Conservation (phyloP, 2,329 filamentous ascomycete species). For the Cytospora piceicola region DNA sequence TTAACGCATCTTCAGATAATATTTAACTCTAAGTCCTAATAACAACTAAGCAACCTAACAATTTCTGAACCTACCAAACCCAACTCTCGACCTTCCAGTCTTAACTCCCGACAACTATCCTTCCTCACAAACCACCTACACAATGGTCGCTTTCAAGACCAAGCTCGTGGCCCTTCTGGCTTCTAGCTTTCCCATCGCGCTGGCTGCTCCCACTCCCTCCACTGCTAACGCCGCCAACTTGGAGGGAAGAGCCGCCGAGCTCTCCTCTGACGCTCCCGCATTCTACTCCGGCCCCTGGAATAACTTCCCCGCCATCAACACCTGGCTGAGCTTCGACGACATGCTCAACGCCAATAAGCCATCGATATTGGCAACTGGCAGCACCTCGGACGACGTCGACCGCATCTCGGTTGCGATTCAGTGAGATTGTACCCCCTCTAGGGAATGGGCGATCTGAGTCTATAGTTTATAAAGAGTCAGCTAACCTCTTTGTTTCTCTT, state of each 20-base stretch:
- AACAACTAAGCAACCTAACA: not conserved
- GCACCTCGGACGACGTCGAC: conserved; percentile 40
- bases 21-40: not conserved
- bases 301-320: conserved; percentile 39
- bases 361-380: conserved; percentile 39
- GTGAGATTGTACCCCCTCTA: conserved; percentile 25
- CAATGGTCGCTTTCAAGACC: not conserved
- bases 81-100: not conserved
- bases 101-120: not conserved
- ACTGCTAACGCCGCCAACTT: too few species aligned
- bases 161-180: conserved; percentile 1
- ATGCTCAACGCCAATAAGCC: conserved; percentile 43
- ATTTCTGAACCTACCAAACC: not conserved
- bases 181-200: not conserved
- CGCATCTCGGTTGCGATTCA: conserved; percentile 40
- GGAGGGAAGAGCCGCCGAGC: not conserved
- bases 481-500: not conserved
- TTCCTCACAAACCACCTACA: not conserved
- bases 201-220: not conserved
- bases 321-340: conserved; percentile 41
- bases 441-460: too few species aligned
- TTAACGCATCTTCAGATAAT: not conserved
- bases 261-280: not conserved
- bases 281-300: conserved; percentile 11
- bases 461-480: not conserved